These are phyloP conservation scores for Podila epicladia DNA, from an alignment of 192 early-diverging fungal species.

Conservation along the genomic window DNA sequence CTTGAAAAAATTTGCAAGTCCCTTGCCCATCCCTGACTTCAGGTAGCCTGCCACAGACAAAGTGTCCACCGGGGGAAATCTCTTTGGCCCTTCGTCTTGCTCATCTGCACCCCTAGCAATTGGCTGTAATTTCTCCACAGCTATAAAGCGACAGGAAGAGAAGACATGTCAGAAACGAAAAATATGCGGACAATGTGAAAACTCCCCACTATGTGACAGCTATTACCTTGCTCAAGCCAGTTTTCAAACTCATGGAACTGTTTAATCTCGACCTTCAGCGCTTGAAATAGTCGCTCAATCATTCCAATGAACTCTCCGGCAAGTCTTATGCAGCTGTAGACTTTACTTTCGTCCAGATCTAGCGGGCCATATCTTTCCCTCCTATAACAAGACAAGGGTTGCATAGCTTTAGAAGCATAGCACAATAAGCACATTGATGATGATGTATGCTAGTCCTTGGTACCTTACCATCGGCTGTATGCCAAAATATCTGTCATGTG, in stretches of 20 bases:
- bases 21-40: conserved; percentile 7
- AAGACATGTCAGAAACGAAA: neutral
- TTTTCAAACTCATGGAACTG: conserved; percentile 41
- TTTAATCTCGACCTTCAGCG: conserved; percentile 29
- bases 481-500: conserved; percentile 31
- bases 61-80: conserved; percentile 23
- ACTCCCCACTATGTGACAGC: too few species aligned
- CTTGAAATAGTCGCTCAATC: conserved; percentile 26
- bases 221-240: conserved; percentile 36
- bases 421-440: neutral
- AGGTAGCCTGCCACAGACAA: conserved; percentile 14
- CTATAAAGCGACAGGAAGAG: neutral
- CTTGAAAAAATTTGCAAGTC: conserved; percentile 12
- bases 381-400: conserved; percentile 2
- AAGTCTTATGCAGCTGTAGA: conserved; percentile 28
- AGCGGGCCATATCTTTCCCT: conserved; percentile 18
- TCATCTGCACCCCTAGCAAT: conserved; percentile 15
- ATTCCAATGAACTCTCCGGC: conserved; percentile 35
- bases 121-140: conserved; percentile 17
- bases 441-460: neutral
- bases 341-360: conserved; percentile 1
- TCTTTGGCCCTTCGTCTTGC: conserved; percentile 12
- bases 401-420: neutral
- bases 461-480: conserved; percentile 31
- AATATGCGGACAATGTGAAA: neutral